Percentiles rank a stretch among this genome's conserved stretches.
Evolutionary conservation across 345 rosid species (phyloP).

Genomic region (Aurinia saxatilis): DNA sequence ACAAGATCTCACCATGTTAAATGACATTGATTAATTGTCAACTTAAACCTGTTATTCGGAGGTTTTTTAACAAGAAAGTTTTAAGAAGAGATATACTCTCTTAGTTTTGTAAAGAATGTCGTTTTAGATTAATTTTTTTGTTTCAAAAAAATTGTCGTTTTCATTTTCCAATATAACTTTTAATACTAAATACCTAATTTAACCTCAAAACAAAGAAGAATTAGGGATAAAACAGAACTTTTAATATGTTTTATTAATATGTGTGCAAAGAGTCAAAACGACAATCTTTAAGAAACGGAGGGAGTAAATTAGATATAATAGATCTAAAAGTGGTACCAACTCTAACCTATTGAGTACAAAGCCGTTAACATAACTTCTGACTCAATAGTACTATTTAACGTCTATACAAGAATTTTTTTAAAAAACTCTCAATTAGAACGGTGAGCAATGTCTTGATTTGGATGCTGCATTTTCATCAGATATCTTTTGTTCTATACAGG

Average conservation of each 20-base stretch:
- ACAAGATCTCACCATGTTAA: neutral
- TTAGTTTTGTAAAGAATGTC: too few relatives aligned
- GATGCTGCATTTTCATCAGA: constrained; percentile 12
- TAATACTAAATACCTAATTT: too few relatives aligned
- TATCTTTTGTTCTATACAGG: neutral
- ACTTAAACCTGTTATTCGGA: neutral
- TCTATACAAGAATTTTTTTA: constrained; percentile 7
- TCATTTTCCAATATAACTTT: too few relatives aligned
- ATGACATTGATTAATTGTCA: constrained; percentile 6
- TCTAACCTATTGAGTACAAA: neutral
- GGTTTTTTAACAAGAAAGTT: neutral
- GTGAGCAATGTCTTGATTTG: constrained; percentile 1
- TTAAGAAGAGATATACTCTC: neutral
- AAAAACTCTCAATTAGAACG: neutral
- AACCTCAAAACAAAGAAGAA: too few relatives aligned
- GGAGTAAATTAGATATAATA: neutral
- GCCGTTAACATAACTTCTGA: neutral
- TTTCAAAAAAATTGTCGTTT: too few relatives aligned
- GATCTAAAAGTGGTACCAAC: neutral
- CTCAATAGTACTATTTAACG: neutral
- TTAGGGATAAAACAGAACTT: too few relatives aligned
- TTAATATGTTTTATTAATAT: too few relatives aligned
- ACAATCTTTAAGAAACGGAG: neutral
- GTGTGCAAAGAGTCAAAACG: too few relatives aligned
- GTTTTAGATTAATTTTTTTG: too few relatives aligned